Base-by-base conservation (phyloP, 2,329 filamentous ascomycete species). In the Mycogone perniciosa region DNA sequence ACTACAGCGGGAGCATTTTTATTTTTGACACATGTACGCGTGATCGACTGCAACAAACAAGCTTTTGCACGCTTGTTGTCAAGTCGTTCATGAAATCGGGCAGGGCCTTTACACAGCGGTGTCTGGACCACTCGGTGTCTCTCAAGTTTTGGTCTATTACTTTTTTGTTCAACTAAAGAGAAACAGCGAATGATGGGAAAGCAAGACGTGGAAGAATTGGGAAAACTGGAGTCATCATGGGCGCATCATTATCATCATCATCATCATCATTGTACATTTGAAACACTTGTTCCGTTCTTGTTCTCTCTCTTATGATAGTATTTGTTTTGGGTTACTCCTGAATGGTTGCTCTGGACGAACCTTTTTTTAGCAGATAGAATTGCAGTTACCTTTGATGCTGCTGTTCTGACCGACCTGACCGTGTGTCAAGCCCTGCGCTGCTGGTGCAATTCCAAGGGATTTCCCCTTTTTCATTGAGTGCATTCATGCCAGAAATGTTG, bases 331-430 rank as follows among this genome's bases (percentile, higher is more conserved):
- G 41, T 8, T 11, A 30, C 39, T 39, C 38, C 30, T 31, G 31
- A 33, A 39, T 31, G 29, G n/a, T 29, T 26, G 30, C 38, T 8
- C 26, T 31, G 11, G 27, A 20, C 59, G 54, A 46, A 38, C 27
- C 20, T 51, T 60, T 51, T 57, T 59, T 57, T 52, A 44, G 56
- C 51, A 54, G 46, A 56, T 64, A 59, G 63, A 63, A 60, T 59
- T 54, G 56, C 59, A 58, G 56, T 46, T 41, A 27, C 13, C 29
- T 48, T 13, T 46, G 20, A 20, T 48, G 20, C 20, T 20, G 20
- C 20, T 20, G 20, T 3, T 20, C 20, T 20, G 20, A 20, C 20
- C 20, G 20, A 20, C 20, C 20, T 20, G 20, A 20, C 3, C 20
- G 20, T 20, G 20, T 20, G 20, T 20, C 20, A 20, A 20, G 20